A percentile compares a stretch with the other conserved stretches of the same genome.
These are phyloP conservation scores for Chimonanthus salicifolius DNA, from an alignment of 164 flowering plant genomes.

Conservation along the genomic window DNA sequence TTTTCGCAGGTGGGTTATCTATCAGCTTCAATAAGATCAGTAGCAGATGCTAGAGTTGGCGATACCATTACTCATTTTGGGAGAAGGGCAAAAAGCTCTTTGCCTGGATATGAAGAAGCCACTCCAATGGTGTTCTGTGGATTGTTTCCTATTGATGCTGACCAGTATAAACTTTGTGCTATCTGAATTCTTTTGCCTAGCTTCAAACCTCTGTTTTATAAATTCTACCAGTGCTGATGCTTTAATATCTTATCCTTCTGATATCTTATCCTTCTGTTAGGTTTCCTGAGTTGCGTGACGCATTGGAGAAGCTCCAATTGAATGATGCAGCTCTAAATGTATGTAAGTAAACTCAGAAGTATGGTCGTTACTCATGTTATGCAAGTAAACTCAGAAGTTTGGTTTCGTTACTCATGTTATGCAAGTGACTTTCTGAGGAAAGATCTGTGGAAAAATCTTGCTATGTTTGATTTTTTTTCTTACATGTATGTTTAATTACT, in stretches of 20 bases:
- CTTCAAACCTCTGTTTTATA: neutral
- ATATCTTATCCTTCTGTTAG: conserved; percentile 28
- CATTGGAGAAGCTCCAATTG: conserved; percentile 90
- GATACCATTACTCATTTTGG: conserved; percentile 77
- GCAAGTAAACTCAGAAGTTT: neutral
- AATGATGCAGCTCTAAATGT: conserved; percentile 98
- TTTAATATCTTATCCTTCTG: conserved; percentile 8
- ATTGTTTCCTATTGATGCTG: conserved; percentile 93
- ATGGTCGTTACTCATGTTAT: neutral
- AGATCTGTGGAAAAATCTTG: neutral
- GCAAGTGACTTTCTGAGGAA: neutral
- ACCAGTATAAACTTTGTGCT: conserved; percentile 54
- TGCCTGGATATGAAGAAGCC: conserved; percentile 96
- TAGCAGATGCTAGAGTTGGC: conserved; percentile 98
- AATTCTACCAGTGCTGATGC: neutral
- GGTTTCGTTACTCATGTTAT: neutral
- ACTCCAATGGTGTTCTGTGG: conserved; percentile 99
- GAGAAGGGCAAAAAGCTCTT: conserved; percentile 61
- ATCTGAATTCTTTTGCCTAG: conserved; percentile 1
- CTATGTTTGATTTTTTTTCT: neutral
- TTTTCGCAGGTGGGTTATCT: conserved; percentile 85
- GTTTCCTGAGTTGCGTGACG: conserved; percentile 88
- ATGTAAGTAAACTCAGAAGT: conserved; percentile 2
- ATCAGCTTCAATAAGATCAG: conserved; percentile 92
- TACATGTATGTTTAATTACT: neutral